Evolutionary conservation across 129 eudicot genomes (phyloP).

Genomic region (Sambucus nigra): DNA sequence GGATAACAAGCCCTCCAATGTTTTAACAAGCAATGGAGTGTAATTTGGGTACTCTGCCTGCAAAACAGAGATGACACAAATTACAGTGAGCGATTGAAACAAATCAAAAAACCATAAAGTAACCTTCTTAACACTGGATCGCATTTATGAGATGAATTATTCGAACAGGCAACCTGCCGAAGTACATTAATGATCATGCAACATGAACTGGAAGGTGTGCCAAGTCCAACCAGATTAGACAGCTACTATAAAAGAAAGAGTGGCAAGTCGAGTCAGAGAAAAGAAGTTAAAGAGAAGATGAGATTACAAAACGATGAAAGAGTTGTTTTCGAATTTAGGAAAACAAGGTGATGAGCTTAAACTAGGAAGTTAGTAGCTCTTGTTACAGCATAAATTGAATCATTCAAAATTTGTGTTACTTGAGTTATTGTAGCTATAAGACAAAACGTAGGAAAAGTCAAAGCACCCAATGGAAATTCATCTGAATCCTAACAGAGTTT

Average conservation of each 20-base stretch:
- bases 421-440: too few species aligned
- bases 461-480: too few species aligned
- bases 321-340: too few species aligned
- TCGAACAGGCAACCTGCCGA: not conserved
- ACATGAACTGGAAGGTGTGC: not conserved
- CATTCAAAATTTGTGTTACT: too few species aligned
- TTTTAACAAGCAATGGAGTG: constrained; percentile 85
- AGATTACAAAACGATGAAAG: too few species aligned
- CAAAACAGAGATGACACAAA: constrained; percentile 16
- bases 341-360: too few species aligned
- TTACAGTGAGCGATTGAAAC: constrained; percentile 1
- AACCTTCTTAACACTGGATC: not conserved
- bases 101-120: not conserved
- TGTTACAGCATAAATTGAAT: too few species aligned
- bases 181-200: not conserved
- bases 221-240: too few species aligned
- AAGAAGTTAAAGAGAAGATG: not conserved
- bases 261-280: not conserved
- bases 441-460: not conserved
- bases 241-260: not conserved
- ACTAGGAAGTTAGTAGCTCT: too few species aligned
- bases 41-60: constrained; percentile 87
- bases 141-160: not conserved
- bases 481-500: too few species aligned
- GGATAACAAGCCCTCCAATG: constrained; percentile 67